Conservation (phyloP, 169 alveolate species). For the Perkinsus marinus region DNA sequence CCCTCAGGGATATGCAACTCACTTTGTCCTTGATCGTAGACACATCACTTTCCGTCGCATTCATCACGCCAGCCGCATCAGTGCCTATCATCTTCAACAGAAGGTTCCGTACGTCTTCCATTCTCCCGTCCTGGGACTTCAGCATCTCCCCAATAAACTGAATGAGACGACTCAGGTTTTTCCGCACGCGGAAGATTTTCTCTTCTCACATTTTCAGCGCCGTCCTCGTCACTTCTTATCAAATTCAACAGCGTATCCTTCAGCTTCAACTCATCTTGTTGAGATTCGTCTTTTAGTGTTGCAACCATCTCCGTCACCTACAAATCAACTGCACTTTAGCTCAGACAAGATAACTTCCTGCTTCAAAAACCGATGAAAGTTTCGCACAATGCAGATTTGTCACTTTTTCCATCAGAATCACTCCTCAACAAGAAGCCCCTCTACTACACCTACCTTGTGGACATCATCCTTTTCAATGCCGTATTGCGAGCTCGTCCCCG, state of each 20-base stretch:
- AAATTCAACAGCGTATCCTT: not conserved
- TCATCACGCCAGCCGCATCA: not conserved
- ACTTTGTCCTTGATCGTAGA: not conserved
- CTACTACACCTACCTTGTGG: not conserved
- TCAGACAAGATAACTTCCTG: no score
- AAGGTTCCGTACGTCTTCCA: not conserved
- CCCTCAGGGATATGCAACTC: not conserved
- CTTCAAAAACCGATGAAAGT: no score
- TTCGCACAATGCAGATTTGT: no score
- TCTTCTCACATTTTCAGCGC: not conserved
- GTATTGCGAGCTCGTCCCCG: not conserved
- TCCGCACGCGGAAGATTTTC: not conserved
- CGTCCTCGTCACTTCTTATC: not conserved
- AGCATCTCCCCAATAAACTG: not conserved
- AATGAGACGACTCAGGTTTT: not conserved
- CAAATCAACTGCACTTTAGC: no score
- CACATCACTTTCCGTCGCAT: not conserved
- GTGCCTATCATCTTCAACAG: not conserved
- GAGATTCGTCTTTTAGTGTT: not conserved
- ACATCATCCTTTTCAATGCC: not conserved
- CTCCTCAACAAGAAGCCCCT: not conserved
- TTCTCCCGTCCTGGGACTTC: not conserved
- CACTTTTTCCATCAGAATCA: no score
- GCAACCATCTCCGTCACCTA: not conserved
- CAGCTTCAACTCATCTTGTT: not conserved